Percentiles rank a stretch among this genome's conserved stretches.
These are phyloP conservation scores for Diophrys sp. DNA, from an alignment of 73 alveolate species.

Conservation along the genomic window DNA sequence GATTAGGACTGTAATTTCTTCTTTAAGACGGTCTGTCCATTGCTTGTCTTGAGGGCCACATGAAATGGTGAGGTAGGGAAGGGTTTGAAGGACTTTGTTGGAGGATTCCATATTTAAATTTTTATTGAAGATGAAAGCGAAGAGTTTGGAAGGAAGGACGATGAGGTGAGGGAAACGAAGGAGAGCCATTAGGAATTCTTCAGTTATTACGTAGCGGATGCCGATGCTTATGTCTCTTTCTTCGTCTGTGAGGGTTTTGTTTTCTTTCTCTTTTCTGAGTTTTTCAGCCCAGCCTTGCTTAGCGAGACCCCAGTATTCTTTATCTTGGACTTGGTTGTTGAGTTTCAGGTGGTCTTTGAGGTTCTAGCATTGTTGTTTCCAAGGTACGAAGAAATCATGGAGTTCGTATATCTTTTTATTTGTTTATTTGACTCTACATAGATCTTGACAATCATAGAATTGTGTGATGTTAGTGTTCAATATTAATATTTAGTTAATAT, in stretches of 20 bases:
- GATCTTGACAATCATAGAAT: neutral
- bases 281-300: neutral
- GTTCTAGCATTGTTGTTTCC: neutral
- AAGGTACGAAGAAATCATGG: neutral
- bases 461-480: neutral
- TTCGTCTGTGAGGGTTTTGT: neutral
- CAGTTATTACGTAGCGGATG: neutral
- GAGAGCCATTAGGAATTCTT: neutral
- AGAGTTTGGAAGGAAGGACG: neutral
- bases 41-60: too few species aligned
- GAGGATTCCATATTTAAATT: too few species aligned
- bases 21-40: conserved; percentile 94
- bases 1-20: conserved; percentile 90
- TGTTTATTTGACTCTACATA: too few species aligned
- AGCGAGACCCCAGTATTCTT: neutral
- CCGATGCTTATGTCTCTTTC: neutral
- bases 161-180: neutral
- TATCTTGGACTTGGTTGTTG: too few species aligned
- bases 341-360: neutral
- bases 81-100: too few species aligned
- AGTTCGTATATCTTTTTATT: too few species aligned
- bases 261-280: too few species aligned
- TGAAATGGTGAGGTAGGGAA: too few species aligned
- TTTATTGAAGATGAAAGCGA: neutral
- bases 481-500: too few species aligned